Conservation (phyloP, 2,329 filamentous ascomycete genomes). For the Ploettnerulaceae sp. region DNA sequence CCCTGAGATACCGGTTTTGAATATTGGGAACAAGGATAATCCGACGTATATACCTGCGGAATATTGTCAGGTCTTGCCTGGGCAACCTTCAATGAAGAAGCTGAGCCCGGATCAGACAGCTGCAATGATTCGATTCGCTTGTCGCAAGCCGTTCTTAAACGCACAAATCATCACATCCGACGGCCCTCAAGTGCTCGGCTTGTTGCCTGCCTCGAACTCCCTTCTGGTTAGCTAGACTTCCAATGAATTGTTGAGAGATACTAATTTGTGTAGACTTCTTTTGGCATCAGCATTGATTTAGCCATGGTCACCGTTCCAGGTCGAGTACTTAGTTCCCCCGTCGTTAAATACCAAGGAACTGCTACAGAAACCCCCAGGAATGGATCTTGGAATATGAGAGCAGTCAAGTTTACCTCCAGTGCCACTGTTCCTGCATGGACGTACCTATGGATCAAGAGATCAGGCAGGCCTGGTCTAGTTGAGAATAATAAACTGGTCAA, state of each 20-base stretch:
- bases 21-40: slow-evolving; percentile 51
- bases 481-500: slow-evolving; percentile 2
- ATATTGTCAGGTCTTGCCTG: slow-evolving; percentile 54
- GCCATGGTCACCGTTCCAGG: slow-evolving; percentile 71
- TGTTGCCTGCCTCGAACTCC: slow-evolving; percentile 32
- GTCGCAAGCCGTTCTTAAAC: slow-evolving; percentile 59
- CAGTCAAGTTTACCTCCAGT: slow-evolving; percentile 48
- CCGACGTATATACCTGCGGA: slow-evolving; percentile 63
- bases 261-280: slow-evolving; percentile 8
- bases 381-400: slow-evolving; percentile 59
- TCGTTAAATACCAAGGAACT: slow-evolving; percentile 54
- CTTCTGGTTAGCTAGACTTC: slow-evolving; percentile 8
- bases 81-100: slow-evolving; percentile 56
- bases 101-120: slow-evolving; percentile 55
- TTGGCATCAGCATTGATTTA: slow-evolving; percentile 29
- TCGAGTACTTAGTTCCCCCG: slow-evolving; percentile 58
- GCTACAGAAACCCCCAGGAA: slow-evolving; percentile 30
- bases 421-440: slow-evolving; percentile 47
- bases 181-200: slow-evolving; percentile 52
- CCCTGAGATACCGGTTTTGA: slow-evolving; percentile 53
- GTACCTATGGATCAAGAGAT: slow-evolving; percentile 5
- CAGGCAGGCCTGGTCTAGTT: background rate
- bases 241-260: background rate
- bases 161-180: slow-evolving; percentile 56
- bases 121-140: slow-evolving; percentile 66